Conservation (phyloP, 2,329 filamentous ascomycete species). For the Xylariaceae sp. region DNA sequence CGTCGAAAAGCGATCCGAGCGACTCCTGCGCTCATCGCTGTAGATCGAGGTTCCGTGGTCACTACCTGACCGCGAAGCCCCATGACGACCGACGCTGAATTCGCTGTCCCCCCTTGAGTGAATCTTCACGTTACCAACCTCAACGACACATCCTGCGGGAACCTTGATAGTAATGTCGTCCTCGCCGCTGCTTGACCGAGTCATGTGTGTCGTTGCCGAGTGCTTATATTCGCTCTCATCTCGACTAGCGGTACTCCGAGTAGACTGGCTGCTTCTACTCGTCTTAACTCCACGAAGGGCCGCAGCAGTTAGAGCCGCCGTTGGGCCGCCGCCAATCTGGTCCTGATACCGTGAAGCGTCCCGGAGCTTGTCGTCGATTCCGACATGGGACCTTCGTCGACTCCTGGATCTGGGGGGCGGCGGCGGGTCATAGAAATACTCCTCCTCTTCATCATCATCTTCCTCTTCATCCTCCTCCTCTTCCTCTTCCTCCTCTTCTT, state of each 20-base stretch:
- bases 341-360: slow-evolving; percentile 51
- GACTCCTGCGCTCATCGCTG: slow-evolving; percentile 44
- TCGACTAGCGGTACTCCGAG: slow-evolving; percentile 55
- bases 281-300: slow-evolving; percentile 48
- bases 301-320: slow-evolving; percentile 52
- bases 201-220: slow-evolving; percentile 59
- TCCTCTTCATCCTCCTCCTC: slow-evolving; percentile 12
- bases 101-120: slow-evolving; percentile 56
- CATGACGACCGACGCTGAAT: slow-evolving; percentile 48
- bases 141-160: slow-evolving; percentile 52
- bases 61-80: slow-evolving; percentile 41
- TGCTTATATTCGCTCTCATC: slow-evolving; percentile 62
- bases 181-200: slow-evolving; percentile 48
- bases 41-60: slow-evolving; percentile 47
- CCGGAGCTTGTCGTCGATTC: slow-evolving; percentile 44
- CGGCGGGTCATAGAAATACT: slow-evolving; percentile 20
- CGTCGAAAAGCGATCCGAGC: slow-evolving; percentile 41
- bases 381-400: slow-evolving; percentile 32
- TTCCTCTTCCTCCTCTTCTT: background rate
- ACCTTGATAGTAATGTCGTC: slow-evolving; percentile 61
- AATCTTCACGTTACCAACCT: slow-evolving; percentile 55
- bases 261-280: slow-evolving; percentile 52
- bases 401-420: slow-evolving; percentile 33
- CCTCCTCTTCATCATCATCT: slow-evolving; percentile 14
- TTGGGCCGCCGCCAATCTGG: slow-evolving; percentile 42